phyloP scores from a whole-genome alignment of 768 basidiomycete genomes.

The Suillus hirtellus region DNA sequence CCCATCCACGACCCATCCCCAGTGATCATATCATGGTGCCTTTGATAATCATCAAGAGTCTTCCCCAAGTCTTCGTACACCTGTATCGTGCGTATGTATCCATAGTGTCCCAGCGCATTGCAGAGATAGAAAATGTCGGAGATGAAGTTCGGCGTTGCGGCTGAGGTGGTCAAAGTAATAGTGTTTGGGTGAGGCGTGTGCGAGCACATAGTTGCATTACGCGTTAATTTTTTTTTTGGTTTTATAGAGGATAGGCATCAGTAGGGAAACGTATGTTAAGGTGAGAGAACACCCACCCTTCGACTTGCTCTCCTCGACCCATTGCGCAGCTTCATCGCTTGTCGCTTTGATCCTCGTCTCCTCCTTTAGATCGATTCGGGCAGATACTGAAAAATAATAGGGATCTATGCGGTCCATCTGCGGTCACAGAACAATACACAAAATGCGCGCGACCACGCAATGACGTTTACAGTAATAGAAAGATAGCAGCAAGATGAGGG shows the following conservation, averaged over 20 bases:
- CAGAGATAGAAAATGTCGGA: conserved; percentile 92
- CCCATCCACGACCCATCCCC: conserved; percentile 83
- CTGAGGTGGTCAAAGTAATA: conserved; percentile 31
- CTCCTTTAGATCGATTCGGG: conserved; percentile 75
- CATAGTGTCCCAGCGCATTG: conserved; percentile 87
- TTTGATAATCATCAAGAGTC: conserved; percentile 73
- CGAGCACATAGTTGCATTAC: background rate
- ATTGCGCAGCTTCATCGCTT: conserved; percentile 78
- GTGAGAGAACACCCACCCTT: conserved; percentile 36
- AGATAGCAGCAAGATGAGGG: background rate
- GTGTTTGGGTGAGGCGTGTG: background rate
- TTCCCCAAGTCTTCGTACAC: conserved; percentile 72
- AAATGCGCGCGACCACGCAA: background rate
- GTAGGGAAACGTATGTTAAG: background rate
- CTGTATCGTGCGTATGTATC: conserved; percentile 79
- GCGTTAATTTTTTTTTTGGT: background rate
- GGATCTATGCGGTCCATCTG: conserved; percentile 93
- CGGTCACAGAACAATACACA: background rate
- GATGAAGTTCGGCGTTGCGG: conserved; percentile 84
- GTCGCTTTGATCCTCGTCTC: conserved; percentile 95
- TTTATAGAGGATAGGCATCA: background rate
- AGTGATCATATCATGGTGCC: conserved; percentile 73
- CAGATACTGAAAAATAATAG: conserved; percentile 71
- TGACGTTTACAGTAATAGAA: background rate
- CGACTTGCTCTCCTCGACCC: conserved; percentile 56